These are phyloP conservation scores for Populus pruinosa DNA, from an alignment of 345 rosid genomes.

Conservation along the genomic window DNA sequence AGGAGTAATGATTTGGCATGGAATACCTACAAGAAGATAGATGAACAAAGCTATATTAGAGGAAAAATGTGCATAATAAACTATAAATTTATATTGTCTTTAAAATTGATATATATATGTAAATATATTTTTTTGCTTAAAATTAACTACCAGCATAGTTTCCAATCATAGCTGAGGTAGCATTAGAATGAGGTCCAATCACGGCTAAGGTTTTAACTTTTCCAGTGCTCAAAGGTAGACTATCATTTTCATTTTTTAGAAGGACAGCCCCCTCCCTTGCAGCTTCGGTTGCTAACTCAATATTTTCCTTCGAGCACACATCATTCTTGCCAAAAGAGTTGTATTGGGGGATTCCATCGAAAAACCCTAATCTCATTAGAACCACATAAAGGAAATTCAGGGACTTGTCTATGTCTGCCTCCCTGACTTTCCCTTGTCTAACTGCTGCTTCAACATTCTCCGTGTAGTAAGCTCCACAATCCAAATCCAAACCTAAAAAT, in stretches of 20 bases:
- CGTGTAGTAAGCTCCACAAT: slow-evolving; percentile 52
- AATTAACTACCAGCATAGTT: slow-evolving; percentile 52
- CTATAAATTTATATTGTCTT: not conserved
- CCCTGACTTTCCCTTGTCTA: slow-evolving; percentile 35
- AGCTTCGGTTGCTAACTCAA: slow-evolving; percentile 48
- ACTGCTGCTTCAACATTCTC: slow-evolving; percentile 34
- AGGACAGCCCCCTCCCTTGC: slow-evolving; percentile 60
- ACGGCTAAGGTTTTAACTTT: slow-evolving; percentile 31
- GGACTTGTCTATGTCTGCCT: slow-evolving; percentile 33
- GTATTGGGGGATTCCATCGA: slow-evolving; percentile 48
- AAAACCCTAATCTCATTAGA: slow-evolving; percentile 62
- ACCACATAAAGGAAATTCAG: slow-evolving; percentile 36
- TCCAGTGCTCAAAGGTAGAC: slow-evolving; percentile 30
- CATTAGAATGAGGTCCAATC: slow-evolving; percentile 56
- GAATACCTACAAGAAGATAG: slow-evolving; percentile 30
- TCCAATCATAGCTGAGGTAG: slow-evolving; percentile 51
- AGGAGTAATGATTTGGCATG: slow-evolving; percentile 44
- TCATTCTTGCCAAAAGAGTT: slow-evolving; percentile 32
- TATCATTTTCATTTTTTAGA: slow-evolving; percentile 36
- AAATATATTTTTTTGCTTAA: not conserved
- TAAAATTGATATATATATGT: not conserved
- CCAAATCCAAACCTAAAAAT: slow-evolving; percentile 53
- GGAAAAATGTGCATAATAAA: not conserved
- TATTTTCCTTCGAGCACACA: slow-evolving; percentile 33
- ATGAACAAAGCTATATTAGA: too few species aligned